Percentiles rank a stretch among this genome's conserved stretches.
Conservation (phyloP, 371 early-diverging fungal species). For the Syncephalastrum sp. region DNA sequence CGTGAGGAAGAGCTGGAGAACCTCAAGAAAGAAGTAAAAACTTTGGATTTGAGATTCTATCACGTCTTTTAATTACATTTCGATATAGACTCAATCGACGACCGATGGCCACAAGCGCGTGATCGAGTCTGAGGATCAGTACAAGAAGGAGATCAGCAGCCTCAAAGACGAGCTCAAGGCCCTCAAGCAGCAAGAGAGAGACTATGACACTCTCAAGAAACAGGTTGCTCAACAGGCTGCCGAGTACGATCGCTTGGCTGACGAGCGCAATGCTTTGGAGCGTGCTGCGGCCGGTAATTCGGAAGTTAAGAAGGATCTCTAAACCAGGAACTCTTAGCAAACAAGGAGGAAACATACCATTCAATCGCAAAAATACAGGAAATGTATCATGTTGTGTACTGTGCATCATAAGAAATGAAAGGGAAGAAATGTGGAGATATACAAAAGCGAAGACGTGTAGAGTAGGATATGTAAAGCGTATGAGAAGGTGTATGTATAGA, state of each 20-base stretch:
- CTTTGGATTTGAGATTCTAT: not conserved
- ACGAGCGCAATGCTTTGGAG: constrained; percentile 64
- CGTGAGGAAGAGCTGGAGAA: constrained; percentile 67
- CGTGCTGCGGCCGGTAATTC: constrained; percentile 12
- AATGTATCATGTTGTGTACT: not conserved
- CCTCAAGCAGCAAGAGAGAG: constrained; percentile 53
- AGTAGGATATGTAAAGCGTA: constrained; percentile 1
- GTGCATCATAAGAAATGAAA: not conserved
- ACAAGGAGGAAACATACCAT: constrained; percentile 7
- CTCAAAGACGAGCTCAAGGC: constrained; percentile 48
- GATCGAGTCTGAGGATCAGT: constrained; percentile 30
- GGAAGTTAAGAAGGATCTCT: constrained; percentile 26
- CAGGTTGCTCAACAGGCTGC: constrained; percentile 68
- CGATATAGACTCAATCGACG: constrained; percentile 10
- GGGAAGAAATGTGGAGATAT: constrained; percentile 3
- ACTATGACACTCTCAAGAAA: constrained; percentile 75
- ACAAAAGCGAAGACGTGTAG: constrained; percentile 4
- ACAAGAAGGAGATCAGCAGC: constrained; percentile 29
- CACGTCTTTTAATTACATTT: not conserved
- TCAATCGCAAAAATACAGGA: not conserved
- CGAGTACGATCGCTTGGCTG: constrained; percentile 78
- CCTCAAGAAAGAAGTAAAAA: constrained; percentile 51
- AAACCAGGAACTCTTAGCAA: not conserved
- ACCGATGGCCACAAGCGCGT: constrained; percentile 30
- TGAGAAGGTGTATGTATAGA: not conserved